Evolutionary conservation across 768 basidiomycete species (phyloP), one percentile per base, ranked within the genome.

Genomic region (Lactarius pseudohatsudake): DNA sequence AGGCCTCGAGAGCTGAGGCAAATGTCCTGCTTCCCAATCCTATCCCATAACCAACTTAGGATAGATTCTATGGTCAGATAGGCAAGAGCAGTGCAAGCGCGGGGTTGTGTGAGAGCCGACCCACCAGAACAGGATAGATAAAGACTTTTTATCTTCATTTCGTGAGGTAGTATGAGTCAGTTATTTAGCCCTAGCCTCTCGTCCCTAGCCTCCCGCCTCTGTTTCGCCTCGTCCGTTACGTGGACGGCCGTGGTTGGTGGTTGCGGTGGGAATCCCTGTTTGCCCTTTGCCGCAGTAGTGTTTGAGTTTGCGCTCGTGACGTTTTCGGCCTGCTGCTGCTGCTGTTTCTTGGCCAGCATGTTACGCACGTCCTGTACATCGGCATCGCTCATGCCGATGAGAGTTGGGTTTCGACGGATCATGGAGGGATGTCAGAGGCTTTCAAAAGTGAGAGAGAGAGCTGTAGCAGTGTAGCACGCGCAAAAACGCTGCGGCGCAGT

Each of bases 281-380:
- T 64, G 38, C 65, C 57, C 62, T 69, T 69, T 26, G 30, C 38
- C 38, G 38, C 64, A 20, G 61, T 65, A 41, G 62, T 34, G 20
- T 62, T 65, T 26, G 36, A 34, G 11, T 43, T 65, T 26, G 54
- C 53, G 53, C 56, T 53, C 41, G 55, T 32, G 30, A 67, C 62
- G 7, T 67, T 68, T 11, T 71, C 72, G 11, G 69, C 65, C 22
- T 11, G 36, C 36, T 38, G 36, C 36, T 53, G 50, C 50, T 53
- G 50, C 67, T 75, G 77, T 64, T 72, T 74, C 45, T 71, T 72
- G 45, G 85, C 72, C 22, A 82, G 79, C 72, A 87, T 75, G 58
- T 87, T 85, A 50, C 90, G 85, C 50, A 92, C 80, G 68, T 91
- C 90, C 78, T 92, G 88, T 34, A 94, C 87, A 74, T 93, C 92